Evolutionary conservation across 2,329 filamentous ascomycete species (phyloP).

Genomic region (Lomentospora prolificans): DNA sequence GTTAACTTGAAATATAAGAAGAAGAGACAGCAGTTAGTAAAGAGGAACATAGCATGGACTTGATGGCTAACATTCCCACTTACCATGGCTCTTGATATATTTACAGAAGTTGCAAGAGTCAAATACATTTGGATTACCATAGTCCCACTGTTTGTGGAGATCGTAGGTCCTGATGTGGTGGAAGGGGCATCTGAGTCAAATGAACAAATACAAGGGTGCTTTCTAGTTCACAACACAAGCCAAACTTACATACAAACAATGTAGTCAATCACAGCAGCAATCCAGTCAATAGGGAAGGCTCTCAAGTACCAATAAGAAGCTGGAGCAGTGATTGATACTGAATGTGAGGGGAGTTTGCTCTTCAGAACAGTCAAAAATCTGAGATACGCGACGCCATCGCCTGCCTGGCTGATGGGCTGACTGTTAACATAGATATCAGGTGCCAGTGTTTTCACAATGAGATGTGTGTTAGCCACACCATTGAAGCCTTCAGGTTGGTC

Average conservation of each 20-base stretch:
- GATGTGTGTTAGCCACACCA: conserved; percentile 10
- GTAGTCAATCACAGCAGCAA: conserved; percentile 20
- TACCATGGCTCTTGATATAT: conserved; percentile 25
- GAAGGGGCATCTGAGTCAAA: no score
- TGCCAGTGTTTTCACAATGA: conserved; percentile 20
- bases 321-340: conserved; percentile 21
- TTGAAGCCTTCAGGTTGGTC: neutral
- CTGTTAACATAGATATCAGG: conserved; percentile 7
- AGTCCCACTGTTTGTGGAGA: conserved; percentile 22
- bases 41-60: neutral
- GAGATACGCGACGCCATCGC: conserved; percentile 22
- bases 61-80: neutral
- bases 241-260: conserved; percentile 26
- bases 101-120: conserved; percentile 19
- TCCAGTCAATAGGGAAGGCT: conserved; percentile 23
- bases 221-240: no score
- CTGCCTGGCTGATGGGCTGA: conserved; percentile 11
- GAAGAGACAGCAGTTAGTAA: no score
- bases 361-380: conserved; percentile 18
- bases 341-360: conserved; percentile 10
- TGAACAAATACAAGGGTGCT: no score
- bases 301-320: conserved; percentile 29
- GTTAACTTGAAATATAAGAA: no score
- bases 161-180: no score
- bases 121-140: neutral